Percentiles rank a stretch among this genome's conserved stretches.
Evolutionary conservation across 2,329 filamentous ascomycete genomes (phyloP).

Genomic region (Lachnellula willkommii): DNA sequence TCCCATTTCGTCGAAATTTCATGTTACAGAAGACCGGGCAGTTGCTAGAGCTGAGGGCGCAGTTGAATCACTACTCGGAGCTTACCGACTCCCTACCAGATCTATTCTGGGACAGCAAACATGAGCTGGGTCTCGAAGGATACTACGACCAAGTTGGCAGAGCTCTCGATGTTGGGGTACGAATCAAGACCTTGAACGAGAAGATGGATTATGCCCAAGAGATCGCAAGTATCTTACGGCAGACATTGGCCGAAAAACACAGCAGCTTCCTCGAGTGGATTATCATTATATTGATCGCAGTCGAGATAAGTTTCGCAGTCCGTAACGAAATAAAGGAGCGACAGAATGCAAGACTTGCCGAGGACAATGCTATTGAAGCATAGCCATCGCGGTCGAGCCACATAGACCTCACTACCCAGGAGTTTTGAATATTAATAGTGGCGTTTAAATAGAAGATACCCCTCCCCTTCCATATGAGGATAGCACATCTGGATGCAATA

Average conservation of each 20-base stretch:
- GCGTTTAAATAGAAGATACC: constrained; percentile 1
- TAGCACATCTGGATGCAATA: no score
- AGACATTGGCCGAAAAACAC: constrained; percentile 86
- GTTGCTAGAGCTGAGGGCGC: constrained; percentile 79
- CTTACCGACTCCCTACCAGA: constrained; percentile 92
- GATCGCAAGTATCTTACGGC: constrained; percentile 81
- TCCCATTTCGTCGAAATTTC: constrained; percentile 65
- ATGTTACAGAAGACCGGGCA: constrained; percentile 93
- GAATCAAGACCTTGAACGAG: constrained; percentile 88
- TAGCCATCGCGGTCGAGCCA: background rate
- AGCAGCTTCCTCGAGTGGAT: constrained; percentile 87
- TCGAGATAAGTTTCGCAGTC: constrained; percentile 87
- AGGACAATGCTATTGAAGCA: background rate
- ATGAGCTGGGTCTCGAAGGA: constrained; percentile 83
- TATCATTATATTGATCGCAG: constrained; percentile 87
- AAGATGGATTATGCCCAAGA: constrained; percentile 98
- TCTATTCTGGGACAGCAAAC: constrained; percentile 89
- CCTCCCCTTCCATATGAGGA: background rate
- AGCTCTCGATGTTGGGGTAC: constrained; percentile 82
- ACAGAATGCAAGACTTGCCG: constrained; percentile 3
- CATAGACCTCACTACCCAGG: background rate
- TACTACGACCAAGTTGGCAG: constrained; percentile 94
- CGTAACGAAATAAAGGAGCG: constrained; percentile 41
- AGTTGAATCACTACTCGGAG: constrained; percentile 94
- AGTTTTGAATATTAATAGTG: background rate